A percentile compares a stretch with the other conserved stretches of the same genome.
Conservation (phyloP, 2,329 filamentous ascomycete genomes). For the Neofusicoccum ribis region DNA sequence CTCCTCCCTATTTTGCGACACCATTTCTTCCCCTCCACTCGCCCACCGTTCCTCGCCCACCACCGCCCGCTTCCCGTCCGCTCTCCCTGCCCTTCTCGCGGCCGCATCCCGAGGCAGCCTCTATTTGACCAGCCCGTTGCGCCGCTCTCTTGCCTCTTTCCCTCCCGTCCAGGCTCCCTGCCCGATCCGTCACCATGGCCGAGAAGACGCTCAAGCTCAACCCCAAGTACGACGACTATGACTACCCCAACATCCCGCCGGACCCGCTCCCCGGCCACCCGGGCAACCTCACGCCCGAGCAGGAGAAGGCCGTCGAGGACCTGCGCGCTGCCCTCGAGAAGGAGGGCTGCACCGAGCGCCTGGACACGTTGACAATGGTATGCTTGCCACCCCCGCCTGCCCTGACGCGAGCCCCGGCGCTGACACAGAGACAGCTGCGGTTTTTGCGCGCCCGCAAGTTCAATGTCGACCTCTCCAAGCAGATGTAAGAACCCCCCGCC, state of each 20-base stretch:
- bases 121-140: too few relatives aligned
- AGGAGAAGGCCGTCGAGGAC: slow-evolving; percentile 88
- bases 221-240: slow-evolving; percentile 94
- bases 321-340: slow-evolving; percentile 82
- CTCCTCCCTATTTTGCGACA: slow-evolving; percentile 19
- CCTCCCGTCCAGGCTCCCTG: not conserved
- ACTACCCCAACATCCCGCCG: slow-evolving; percentile 79
- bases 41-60: not conserved
- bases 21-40: slow-evolving; percentile 6
- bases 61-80: not conserved
- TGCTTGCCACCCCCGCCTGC: not conserved
- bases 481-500: slow-evolving; percentile 67
- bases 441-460: slow-evolving; percentile 96
- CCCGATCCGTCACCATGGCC: slow-evolving; percentile 31
- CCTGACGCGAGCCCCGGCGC: slow-evolving; percentile 19
- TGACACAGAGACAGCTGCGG: slow-evolving; percentile 60
- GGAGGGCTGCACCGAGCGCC: slow-evolving; percentile 75
- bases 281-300: slow-evolving; percentile 79
- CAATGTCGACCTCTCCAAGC: slow-evolving; percentile 77
- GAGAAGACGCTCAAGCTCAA: slow-evolving; percentile 55
- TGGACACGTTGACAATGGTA: slow-evolving; percentile 91
- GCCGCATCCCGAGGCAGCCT: not conserved
- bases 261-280: slow-evolving; percentile 74
- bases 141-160: not conserved
- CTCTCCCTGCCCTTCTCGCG: not conserved